Conservation (phyloP, 2,329 filamentous ascomycete genomes). For the Fonsecaea nubica region DNA sequence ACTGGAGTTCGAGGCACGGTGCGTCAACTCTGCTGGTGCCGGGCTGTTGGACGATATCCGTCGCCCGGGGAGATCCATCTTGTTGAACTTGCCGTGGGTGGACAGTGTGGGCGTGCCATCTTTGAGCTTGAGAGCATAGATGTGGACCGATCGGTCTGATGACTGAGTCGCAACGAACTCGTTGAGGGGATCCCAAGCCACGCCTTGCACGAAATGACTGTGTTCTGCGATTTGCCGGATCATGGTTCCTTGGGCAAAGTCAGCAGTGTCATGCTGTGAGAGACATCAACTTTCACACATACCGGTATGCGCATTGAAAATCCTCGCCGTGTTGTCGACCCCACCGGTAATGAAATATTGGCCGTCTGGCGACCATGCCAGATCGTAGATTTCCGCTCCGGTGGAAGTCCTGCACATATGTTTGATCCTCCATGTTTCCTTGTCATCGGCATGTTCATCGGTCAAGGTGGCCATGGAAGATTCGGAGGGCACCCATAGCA, state of each 20-base stretch:
- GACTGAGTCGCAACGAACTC: conserved; percentile 98
- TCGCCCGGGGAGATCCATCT: conserved; percentile 90
- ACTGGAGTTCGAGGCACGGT: conserved; percentile 60
- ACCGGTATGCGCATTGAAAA: conserved; percentile 94
- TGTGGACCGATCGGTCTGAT: conserved; percentile 95
- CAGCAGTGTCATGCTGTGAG: background rate
- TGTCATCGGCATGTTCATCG: conserved; percentile 86
- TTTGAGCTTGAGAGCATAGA: conserved; percentile 94
- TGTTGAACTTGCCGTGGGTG: conserved; percentile 80
- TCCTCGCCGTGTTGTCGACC: conserved; percentile 98
- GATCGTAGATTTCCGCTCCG: conserved; percentile 95
- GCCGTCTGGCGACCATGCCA: conserved; percentile 98
- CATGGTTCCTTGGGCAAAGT: conserved; percentile 48
- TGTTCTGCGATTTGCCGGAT: conserved; percentile 96
- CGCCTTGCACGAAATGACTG: conserved; percentile 97
- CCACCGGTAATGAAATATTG: conserved; percentile 96
- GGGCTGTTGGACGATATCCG: conserved; percentile 91
- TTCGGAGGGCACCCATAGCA: conserved; percentile 93
- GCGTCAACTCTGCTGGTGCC: conserved; percentile 82
- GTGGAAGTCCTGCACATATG: conserved; percentile 91
- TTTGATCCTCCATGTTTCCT: conserved; percentile 95
- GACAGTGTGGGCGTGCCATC: conserved; percentile 90
- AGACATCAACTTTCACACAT: conserved; percentile 43
- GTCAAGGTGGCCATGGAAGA: conserved; percentile 72
- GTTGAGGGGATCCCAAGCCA: conserved; percentile 97